Conservation (phyloP, 768 basidiomycete species). For the Kwoniella newhampshirensis region DNA sequence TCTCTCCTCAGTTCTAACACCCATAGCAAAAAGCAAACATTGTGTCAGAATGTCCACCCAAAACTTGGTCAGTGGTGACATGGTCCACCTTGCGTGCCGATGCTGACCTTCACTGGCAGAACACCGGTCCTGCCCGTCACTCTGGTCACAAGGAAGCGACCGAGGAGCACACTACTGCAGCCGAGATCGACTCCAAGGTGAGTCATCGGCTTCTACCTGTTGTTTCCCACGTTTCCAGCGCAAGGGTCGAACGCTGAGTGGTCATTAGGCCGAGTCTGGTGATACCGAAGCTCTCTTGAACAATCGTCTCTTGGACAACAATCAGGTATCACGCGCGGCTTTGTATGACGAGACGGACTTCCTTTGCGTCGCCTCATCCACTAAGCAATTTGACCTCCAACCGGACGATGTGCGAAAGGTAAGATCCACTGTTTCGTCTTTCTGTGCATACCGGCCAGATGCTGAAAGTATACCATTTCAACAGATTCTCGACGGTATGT, state of each 20-base stretch:
- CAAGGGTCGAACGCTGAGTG: not conserved
- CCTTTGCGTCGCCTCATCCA: constrained; percentile 24
- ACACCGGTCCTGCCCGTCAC: constrained; percentile 21
- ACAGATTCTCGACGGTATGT: constrained; percentile 35
- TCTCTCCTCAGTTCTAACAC: not conserved
- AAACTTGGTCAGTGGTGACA: constrained; percentile 13
- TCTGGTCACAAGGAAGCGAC: constrained; percentile 37
- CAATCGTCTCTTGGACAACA: constrained; percentile 26
- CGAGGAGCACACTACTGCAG: constrained; percentile 22
- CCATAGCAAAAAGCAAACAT: not conserved
- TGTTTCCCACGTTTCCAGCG: not conserved
- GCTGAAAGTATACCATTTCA: constrained; percentile 1
- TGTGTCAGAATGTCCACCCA: constrained; percentile 12
- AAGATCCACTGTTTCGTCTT: constrained; percentile 1
- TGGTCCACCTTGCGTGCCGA: not conserved
- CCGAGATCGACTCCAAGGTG: constrained; percentile 16
- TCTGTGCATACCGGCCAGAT: not conserved
- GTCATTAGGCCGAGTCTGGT: constrained; percentile 23
- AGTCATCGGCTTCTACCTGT: not conserved
- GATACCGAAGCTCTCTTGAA: constrained; percentile 29
- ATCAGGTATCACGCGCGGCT: constrained; percentile 28
- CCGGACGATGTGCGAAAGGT: constrained; percentile 38
- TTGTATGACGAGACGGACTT: constrained; percentile 33
- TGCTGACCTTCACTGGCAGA: constrained; percentile 5
- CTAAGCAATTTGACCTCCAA: constrained; percentile 25